Evolutionary conservation across 345 rosid genomes (phyloP), one percentile per base, ranked within the genome.

Genomic region (Passiflora organensis): DNA sequence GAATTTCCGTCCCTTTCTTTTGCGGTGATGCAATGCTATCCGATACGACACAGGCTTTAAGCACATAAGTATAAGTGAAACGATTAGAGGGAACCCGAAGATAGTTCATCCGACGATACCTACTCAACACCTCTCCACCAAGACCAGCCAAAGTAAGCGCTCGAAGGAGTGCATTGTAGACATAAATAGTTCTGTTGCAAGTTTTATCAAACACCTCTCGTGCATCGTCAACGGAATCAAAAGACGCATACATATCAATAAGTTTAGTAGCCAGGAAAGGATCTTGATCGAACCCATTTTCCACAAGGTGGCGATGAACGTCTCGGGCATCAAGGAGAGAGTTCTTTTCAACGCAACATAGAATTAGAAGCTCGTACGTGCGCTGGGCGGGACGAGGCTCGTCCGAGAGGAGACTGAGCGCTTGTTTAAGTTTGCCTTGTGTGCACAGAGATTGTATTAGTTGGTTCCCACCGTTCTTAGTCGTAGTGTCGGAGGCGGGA

Each of bases 211-310:
- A 91, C 90, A 91, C 85, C 57, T 78, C 63, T 60, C 89, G 95
- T 16, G 84, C 96, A 42, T 72, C 56, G 37, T 76, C 80, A 11
- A 84, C 54, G 0, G 78, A 75, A 13, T 77, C 86, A 43, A 91
- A 59, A 48, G 65, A 67, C 0, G 90, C 71, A 17, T 87, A 91
- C 79, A 78, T 75, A 20, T 70, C 73, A 0, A 91, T 91, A 43
- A 91, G 95, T 65, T 91, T 91, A 34, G 98, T 91, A 9, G 83
- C 96, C 87, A 91, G 68, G 75, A 87, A 91, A 11, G 96, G 89
- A 38, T 91, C 98, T 67, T 85, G 88, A 62, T 73, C 98, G 22
- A 74, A 88, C 71, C 98, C 96, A 73, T 78, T 82, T 23, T 73
- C 70, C 4, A 58, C 36, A 14, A 91, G 77, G 58, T 83, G 95